Evolutionary conservation across 2,329 filamentous ascomycete species (phyloP), one percentile per base, ranked within the genome.

Genomic region (Thermothelomyces thermophilus): DNA sequence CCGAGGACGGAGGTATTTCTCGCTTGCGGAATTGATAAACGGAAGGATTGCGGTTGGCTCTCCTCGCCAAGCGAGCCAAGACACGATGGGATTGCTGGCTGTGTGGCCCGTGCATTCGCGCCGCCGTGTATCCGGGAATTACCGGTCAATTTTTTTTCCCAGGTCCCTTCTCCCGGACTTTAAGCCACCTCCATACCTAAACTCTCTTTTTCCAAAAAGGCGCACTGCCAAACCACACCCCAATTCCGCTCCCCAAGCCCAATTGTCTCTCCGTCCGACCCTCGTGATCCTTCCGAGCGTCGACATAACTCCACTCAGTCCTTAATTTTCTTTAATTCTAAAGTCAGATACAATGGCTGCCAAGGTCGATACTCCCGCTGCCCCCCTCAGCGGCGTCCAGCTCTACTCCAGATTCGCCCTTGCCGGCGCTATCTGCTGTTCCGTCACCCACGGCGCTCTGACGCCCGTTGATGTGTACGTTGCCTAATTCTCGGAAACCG

Each of bases 341-440:
- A 41, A 46, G 51, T 41, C 41, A 56, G 47, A 63, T 66, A 66
- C 66, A 71, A 75, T 76, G 73, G 67, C 73, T 58, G 65, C 67
- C 63, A 71, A 73, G 68, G 65, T 72, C 67, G 68, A 73, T 51
- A 68, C 69, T 61, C 64, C 70, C 61, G 66, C 71, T 64, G 68
- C 57, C 41, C 50, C 73, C 68, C 69, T 71, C 56, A 67, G 66
- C 57, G 75, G 74, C 60, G 4, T 90, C 61, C 75, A 42, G 40
- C 87, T 98, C 64, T 97, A 97, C 84, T 87, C 88, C 65, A 83
- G 89, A 74, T 96, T 96, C 77, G 91, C 93, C 74, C 86, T 98
- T 66, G 90, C 93, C 65, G 93, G 93, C 75, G 93, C 93, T 64
- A 77, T 97, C 79, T 96, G 93, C 84, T 98, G 93, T 75, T 93